Base-by-base conservation (phyloP, 75 land plant species). In the Pinus tabuliformis region DNA sequence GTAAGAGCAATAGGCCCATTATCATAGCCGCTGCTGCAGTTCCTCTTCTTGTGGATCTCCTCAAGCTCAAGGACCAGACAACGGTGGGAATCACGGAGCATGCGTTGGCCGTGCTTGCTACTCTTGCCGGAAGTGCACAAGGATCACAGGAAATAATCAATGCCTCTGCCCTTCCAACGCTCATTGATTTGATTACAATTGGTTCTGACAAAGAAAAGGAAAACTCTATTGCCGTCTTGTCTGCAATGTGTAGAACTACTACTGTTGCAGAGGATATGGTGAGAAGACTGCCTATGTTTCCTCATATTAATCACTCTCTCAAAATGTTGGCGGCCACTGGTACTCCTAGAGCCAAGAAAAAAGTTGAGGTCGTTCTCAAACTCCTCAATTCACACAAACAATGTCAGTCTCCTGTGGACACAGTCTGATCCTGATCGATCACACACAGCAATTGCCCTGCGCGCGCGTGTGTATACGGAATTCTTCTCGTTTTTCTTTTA, bases 131-230 rank as follows among this genome's bases (percentile, higher is more conserved):
- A 6, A 83, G 78, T 15, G 15, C 64, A 5, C 84, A 86, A 21
- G 93, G 93, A 17, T 57, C 83, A 15, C 59, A 70, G 58, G 93
- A 73, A 61, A 78, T 87, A 5, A 73, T 80, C 13, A 76, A 68
- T 15, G 76, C 73, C 57, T 76, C 63, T 3, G 73, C 83, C 4
- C 75, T 90, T 28, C 78, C 91, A 1, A 62, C 79, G 16, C 81
- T 93, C 17, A 79, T 90, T 52, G 89, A 84, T 58, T 84, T 93
- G 30, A 33, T 93, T 62, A 73, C 91, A 37, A 63, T 77, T 20
- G 95, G 95, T 13, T 83, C 90, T 9, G 61, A 83, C 15, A 90
- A 88, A 59, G 90, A 87, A 26, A 91, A 91, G 83, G 95, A 93
- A 76, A 86, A 89, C 59, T 78, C 93, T 3, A 73, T 84, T 33